These are phyloP conservation scores for Nitzschia inconspicua DNA, from an alignment of 108 stramenopile genomes.

Conservation along the genomic window DNA sequence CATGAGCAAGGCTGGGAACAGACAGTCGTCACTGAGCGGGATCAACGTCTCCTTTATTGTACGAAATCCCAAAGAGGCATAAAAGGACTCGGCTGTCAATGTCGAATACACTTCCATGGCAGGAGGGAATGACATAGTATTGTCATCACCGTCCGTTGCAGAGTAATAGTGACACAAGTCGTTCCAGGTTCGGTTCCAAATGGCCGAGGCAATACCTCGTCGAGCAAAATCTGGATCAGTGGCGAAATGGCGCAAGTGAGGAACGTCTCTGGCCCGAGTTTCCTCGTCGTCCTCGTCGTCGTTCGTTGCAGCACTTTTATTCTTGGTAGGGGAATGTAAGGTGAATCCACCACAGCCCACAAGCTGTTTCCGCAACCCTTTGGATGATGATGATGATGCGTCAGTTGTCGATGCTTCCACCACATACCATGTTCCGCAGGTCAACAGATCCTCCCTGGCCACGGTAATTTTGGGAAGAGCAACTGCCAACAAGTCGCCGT, in stretches of 20 bases:
- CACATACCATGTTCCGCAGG: constrained; percentile 31
- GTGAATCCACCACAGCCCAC: too few species aligned
- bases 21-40: constrained; percentile 8
- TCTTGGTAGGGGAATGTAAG: constrained; percentile 11
- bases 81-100: constrained; percentile 21
- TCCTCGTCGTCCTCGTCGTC: neutral
- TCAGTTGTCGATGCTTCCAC: constrained; percentile 3
- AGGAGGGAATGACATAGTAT: neutral
- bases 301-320: neutral
- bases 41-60: neutral
- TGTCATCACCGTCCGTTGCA: too few species aligned
- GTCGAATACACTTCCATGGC: constrained; percentile 31
- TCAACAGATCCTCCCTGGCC: constrained; percentile 14
- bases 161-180: constrained; percentile 3
- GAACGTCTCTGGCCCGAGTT: neutral
- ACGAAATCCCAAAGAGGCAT: constrained; percentile 24
- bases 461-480: constrained; percentile 14
- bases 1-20: constrained; percentile 19
- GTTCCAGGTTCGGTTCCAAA: constrained; percentile 10
- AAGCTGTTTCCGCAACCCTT: constrained; percentile 15
- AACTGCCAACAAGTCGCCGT: constrained; percentile 1
- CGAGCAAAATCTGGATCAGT: neutral
- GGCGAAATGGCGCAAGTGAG: constrained; percentile 11
- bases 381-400: constrained; percentile 5
- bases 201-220: constrained; percentile 9